These are phyloP conservation scores for Escallonia herrerae DNA, from an alignment of 129 eudicot species.

Conservation along the genomic window DNA sequence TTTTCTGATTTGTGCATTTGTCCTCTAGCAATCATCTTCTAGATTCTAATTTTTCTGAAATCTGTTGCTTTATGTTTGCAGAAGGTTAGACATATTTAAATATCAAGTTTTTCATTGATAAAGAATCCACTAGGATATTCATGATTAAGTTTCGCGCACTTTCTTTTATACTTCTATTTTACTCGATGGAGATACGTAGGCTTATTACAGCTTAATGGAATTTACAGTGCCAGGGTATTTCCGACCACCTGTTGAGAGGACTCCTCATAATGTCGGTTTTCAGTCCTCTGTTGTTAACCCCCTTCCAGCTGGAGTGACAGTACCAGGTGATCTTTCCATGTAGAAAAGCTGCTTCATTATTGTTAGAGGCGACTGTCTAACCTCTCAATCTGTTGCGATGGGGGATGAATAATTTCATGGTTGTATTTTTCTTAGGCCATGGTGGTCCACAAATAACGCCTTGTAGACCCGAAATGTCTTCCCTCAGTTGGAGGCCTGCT, in stretches of 20 bases:
- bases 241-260: constrained; percentile 60
- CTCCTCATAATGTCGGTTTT: constrained; percentile 41
- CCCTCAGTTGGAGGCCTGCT: constrained; percentile 66
- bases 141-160: too few species aligned
- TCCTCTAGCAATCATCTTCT: too few species aligned
- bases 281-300: constrained; percentile 44
- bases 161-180: too few species aligned
- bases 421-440: constrained; percentile 42
- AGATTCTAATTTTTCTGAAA: too few species aligned
- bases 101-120: too few species aligned
- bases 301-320: constrained; percentile 34
- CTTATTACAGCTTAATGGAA: background rate
- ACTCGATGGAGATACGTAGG: too few species aligned
- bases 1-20: too few species aligned
- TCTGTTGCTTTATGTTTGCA: too few species aligned
- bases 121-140: too few species aligned
- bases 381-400: constrained; percentile 1
- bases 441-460: constrained; percentile 43
- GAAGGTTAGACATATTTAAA: too few species aligned
- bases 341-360: constrained; percentile 2
- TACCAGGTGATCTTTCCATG: constrained; percentile 40
- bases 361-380: background rate
- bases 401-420: constrained; percentile 12
- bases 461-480: constrained; percentile 45
- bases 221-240: constrained; percentile 48